These are phyloP conservation scores for Xylariaceae sp. DNA, from an alignment of 2,329 filamentous ascomycete species.

Conservation along the genomic window DNA sequence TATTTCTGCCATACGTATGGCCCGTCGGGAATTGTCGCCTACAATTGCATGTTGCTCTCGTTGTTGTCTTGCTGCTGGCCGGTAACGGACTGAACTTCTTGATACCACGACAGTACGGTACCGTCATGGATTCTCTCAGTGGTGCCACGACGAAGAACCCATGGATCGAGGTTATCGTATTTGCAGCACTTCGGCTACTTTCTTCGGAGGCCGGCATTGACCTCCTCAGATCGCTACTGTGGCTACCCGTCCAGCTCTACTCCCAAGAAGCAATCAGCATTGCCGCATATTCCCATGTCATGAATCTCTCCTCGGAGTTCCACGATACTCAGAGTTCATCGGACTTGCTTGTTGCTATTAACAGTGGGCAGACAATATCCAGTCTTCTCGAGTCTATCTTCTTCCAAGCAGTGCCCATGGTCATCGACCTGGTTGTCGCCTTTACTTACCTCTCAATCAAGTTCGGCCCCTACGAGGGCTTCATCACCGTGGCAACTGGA, in stretches of 20 bases:
- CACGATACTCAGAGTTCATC: conserved; percentile 54
- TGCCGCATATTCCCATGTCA: conserved; percentile 51
- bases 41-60: conserved; percentile 59
- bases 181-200: conserved; percentile 42
- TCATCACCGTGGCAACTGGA: conserved; percentile 53
- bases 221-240: conserved; percentile 46
- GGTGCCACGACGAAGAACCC: conserved; percentile 38
- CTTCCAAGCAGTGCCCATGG: conserved; percentile 51
- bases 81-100: conserved; percentile 69
- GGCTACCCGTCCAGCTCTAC: conserved; percentile 52
- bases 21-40: conserved; percentile 59
- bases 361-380: conserved; percentile 45
- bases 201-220: conserved; percentile 48
- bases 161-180: conserved; percentile 46
- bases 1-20: conserved; percentile 75
- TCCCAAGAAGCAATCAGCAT: conserved; percentile 45
- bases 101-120: conserved; percentile 73
- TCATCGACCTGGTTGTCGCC: conserved; percentile 53
- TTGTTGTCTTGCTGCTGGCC: conserved; percentile 60
- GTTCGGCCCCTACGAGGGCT: conserved; percentile 54
- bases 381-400: conserved; percentile 51
- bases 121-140: conserved; percentile 64
- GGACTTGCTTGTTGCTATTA: conserved; percentile 50
- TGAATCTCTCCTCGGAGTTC: conserved; percentile 54
- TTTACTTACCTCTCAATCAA: conserved; percentile 51